Percentiles rank a stretch among this genome's conserved stretches.
Conservation (phyloP, 2,329 filamentous ascomycete genomes). For the Parafenestella ontariensis region DNA sequence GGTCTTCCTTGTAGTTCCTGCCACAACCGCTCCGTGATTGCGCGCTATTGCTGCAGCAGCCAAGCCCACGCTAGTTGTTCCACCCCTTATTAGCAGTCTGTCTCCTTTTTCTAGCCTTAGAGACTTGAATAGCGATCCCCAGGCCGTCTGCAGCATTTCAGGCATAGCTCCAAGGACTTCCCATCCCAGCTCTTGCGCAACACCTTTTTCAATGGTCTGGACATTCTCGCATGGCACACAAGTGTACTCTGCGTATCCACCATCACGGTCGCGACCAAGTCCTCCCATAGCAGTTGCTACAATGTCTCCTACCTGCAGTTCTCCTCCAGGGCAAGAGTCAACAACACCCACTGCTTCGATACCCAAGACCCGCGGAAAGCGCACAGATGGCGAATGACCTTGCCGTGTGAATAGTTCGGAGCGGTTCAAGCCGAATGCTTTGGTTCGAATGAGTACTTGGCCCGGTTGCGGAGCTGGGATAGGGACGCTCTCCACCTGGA, state of each 20-base stretch:
- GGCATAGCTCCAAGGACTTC: constrained; percentile 55
- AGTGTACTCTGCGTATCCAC: constrained; percentile 59
- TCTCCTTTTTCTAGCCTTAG: constrained; percentile 52
- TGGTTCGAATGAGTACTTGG: constrained; percentile 53
- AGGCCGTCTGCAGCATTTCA: constrained; percentile 61
- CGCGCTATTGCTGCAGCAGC: constrained; percentile 3
- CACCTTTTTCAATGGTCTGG: neutral
- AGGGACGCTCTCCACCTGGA: constrained; percentile 49
- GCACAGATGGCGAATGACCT: constrained; percentile 48
- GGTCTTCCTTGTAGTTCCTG: neutral
- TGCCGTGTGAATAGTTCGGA: constrained; percentile 57
- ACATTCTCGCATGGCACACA: constrained; percentile 48
- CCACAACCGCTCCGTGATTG: neutral
- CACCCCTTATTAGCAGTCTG: constrained; percentile 57
- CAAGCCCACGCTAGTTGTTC: constrained; percentile 55
- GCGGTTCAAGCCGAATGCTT: constrained; percentile 57
- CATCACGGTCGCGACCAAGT: constrained; percentile 56
- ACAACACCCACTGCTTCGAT: constrained; percentile 57
- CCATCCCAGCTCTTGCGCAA: constrained; percentile 44
- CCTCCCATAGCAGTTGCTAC: constrained; percentile 60
- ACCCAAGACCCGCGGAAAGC: constrained; percentile 45
- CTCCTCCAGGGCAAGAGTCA: constrained; percentile 43
- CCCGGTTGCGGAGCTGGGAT: constrained; percentile 49
- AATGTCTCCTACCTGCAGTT: constrained; percentile 50
- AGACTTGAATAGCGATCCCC: constrained; percentile 52